A percentile compares a stretch with the other conserved stretches of the same genome.
phyloP scores from a whole-genome alignment of 352 stramenopile genomes.

The Plasmopara viticola region DNA sequence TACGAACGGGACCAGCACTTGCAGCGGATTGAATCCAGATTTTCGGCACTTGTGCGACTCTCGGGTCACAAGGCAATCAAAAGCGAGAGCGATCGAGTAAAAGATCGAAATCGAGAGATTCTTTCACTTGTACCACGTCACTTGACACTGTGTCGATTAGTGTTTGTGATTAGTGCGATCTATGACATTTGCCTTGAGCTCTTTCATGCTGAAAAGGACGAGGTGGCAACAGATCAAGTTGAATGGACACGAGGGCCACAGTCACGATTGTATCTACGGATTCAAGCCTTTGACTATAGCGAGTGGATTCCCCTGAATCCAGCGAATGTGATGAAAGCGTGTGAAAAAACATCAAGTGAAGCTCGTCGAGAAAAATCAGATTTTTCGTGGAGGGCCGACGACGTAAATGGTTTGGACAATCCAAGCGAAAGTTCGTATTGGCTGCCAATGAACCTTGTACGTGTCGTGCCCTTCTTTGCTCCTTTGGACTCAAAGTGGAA shows the following conservation, averaged over 20 bases:
- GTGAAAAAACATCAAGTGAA: conserved; percentile 39
- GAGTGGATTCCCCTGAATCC: conserved; percentile 69
- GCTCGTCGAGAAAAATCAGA: conserved; percentile 26
- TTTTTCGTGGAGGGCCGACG: conserved; percentile 24
- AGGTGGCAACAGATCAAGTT: conserved; percentile 23
- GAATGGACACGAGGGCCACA: conserved; percentile 15
- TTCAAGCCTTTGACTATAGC: conserved; percentile 64
- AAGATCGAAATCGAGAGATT: conserved; percentile 35
- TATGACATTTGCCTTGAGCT: conserved; percentile 78
- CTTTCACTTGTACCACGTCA: conserved; percentile 45
- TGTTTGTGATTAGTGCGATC: conserved; percentile 73
- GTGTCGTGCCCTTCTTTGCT: conserved; percentile 70
- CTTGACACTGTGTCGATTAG: conserved; percentile 68
- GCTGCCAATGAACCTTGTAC: conserved; percentile 69
- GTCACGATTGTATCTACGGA: conserved; percentile 63
- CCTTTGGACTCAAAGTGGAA: conserved; percentile 69
- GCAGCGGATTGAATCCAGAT: conserved; percentile 59
- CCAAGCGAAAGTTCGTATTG: conserved; percentile 11
- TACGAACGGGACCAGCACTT: conserved; percentile 80
- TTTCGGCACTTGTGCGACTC: conserved; percentile 41
- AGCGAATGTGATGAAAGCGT: conserved; percentile 42
- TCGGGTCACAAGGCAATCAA: conserved; percentile 29
- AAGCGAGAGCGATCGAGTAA: conserved; percentile 42
- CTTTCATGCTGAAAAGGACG: conserved; percentile 49
- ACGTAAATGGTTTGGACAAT: conserved; percentile 14